Conservation (phyloP, 768 basidiomycete genomes). For the Jaapia argillacea region DNA sequence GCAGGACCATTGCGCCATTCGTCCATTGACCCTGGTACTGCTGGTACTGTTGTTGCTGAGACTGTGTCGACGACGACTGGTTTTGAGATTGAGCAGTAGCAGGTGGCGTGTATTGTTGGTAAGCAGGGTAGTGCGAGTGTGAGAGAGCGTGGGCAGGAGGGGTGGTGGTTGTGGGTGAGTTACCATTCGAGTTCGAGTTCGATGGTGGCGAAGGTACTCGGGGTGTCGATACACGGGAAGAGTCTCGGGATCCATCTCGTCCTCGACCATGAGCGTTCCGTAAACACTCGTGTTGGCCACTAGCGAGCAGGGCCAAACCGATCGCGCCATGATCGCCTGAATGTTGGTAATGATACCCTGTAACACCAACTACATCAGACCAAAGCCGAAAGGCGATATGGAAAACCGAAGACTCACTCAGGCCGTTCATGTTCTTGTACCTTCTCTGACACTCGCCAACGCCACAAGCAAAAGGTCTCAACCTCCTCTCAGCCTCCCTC, state of each 20-base stretch:
- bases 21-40: background rate
- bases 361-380: no score
- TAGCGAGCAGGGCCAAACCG: slow-evolving; percentile 76
- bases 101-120: background rate
- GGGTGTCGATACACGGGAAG: background rate
- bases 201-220: background rate
- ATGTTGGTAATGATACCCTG: slow-evolving; percentile 89
- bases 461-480: slow-evolving; percentile 83
- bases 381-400: no score
- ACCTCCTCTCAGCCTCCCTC: slow-evolving; percentile 73
- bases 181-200: background rate
- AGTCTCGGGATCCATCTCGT: background rate
- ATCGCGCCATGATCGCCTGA: slow-evolving; percentile 90
- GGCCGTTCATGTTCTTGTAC: slow-evolving; percentile 98
- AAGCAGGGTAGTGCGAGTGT: background rate
- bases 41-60: background rate
- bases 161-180: background rate
- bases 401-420: slow-evolving; percentile 31
- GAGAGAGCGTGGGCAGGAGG: background rate
- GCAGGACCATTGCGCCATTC: background rate
- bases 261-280: slow-evolving; percentile 14
- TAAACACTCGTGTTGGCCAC: slow-evolving; percentile 54
- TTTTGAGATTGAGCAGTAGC: background rate
- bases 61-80: background rate
- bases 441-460: slow-evolving; percentile 79